These are phyloP conservation scores for Sporothrix variecibatus DNA, from an alignment of 2,329 filamentous ascomycete species.

Conservation along the genomic window DNA sequence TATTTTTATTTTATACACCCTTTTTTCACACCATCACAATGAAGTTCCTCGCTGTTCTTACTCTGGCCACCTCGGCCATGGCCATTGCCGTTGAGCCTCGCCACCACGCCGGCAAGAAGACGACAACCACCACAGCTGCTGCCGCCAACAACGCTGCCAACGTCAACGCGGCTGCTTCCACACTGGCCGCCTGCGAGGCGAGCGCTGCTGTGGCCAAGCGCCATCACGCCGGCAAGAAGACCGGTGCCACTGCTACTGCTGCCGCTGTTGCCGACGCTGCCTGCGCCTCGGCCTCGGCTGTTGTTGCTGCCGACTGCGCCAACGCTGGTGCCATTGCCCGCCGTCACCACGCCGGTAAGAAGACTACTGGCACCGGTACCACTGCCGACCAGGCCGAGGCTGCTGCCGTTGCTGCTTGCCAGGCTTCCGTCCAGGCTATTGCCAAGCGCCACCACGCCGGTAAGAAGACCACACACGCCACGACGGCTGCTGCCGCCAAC, in stretches of 20 bases:
- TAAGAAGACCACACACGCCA: background rate
- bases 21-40: slow-evolving; percentile 18
- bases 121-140: background rate
- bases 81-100: slow-evolving; percentile 28
- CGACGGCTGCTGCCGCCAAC: background rate
- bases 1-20: background rate
- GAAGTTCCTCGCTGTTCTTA: slow-evolving; percentile 27
- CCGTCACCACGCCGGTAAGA: slow-evolving; percentile 19
- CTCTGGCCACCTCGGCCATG: slow-evolving; percentile 23
- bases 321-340: background rate
- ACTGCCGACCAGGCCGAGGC: background rate
- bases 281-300: background rate
- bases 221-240: slow-evolving; percentile 24
- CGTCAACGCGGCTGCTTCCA: background rate
- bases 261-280: background rate
- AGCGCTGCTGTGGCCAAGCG: slow-evolving; percentile 14
- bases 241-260: background rate
- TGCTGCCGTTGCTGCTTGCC: background rate
- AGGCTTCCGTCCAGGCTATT: background rate
- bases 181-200: slow-evolving; percentile 6
- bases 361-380: background rate
- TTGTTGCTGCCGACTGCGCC: background rate
- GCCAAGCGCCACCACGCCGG: slow-evolving; percentile 22
- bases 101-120: slow-evolving; percentile 27
- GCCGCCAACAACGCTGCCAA: background rate